Conservation (phyloP, 2,329 filamentous ascomycete genomes). For the Fusarium hainanense region DNA sequence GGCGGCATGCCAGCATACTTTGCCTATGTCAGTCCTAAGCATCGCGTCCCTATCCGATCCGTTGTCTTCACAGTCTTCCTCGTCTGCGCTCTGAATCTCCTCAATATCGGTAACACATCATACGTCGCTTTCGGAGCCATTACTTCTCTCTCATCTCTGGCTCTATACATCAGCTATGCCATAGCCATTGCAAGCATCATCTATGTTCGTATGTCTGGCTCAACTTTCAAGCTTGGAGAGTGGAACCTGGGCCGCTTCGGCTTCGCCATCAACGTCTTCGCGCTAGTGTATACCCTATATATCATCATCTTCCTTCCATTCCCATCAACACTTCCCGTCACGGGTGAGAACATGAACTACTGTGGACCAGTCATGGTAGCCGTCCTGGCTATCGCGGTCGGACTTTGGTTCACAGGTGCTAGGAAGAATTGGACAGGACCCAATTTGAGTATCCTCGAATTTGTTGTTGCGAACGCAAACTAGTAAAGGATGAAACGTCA, state of each 20-base stretch:
- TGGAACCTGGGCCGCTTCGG: conserved; percentile 41
- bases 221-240: conserved; percentile 37
- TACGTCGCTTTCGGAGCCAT: conserved; percentile 44
- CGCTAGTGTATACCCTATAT: conserved; percentile 40
- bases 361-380: conserved; percentile 42
- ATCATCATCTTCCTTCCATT: conserved; percentile 44
- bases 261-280: conserved; percentile 34
- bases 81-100: conserved; percentile 41
- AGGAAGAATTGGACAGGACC: conserved; percentile 41
- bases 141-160: conserved; percentile 39
- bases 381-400: conserved; percentile 34
- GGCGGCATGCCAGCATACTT: conserved; percentile 43
- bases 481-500: not conserved
- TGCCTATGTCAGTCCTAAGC: conserved; percentile 40
- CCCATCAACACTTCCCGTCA: conserved; percentile 40
- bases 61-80: conserved; percentile 42
- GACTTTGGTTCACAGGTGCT: conserved; percentile 32
- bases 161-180: conserved; percentile 44
- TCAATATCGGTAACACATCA: conserved; percentile 43
- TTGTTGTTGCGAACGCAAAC: conserved; percentile 33
- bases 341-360: conserved; percentile 41
- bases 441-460: conserved; percentile 42
- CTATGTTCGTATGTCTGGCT: conserved; percentile 28
- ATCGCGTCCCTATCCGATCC: conserved; percentile 40
- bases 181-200: conserved; percentile 43